Percentiles rank a stretch among this genome's conserved stretches.
These are phyloP conservation scores for Lentinula boryana DNA, from an alignment of 768 basidiomycete species.

Conservation along the genomic window DNA sequence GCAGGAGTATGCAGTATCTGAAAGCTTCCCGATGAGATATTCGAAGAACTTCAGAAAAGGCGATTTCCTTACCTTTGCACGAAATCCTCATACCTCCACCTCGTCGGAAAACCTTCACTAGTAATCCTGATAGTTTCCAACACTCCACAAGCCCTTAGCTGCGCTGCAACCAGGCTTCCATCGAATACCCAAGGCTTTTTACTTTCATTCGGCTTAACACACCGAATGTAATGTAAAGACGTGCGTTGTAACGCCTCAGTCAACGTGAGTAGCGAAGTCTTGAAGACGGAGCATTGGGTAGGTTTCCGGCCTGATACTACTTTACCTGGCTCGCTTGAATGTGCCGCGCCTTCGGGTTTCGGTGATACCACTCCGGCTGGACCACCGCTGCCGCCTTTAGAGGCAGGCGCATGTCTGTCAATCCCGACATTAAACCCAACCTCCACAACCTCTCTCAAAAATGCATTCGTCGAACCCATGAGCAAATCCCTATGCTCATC, in stretches of 20 bases:
- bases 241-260: conserved; percentile 98
- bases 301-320: conserved; percentile 99
- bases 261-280: conserved; percentile 83
- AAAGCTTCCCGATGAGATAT: conserved; percentile 10
- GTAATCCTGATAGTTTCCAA: conserved; percentile 98
- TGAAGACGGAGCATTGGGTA: conserved; percentile 98
- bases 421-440: conserved; percentile 48
- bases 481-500: conserved; percentile 94
- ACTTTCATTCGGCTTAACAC: conserved; percentile 97
- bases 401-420: background rate
- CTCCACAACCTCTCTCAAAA: conserved; percentile 93
- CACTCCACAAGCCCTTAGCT: conserved; percentile 96
- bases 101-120: conserved; percentile 96
- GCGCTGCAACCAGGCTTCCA: conserved; percentile 90
- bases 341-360: background rate
- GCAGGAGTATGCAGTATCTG: conserved; percentile 95
- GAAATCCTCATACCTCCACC: conserved; percentile 98
- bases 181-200: conserved; percentile 97
- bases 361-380: background rate
- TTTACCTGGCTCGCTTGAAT: conserved; percentile 15
- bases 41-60: background rate
- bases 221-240: conserved; percentile 98
- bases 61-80: conserved; percentile 69
- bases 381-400: no score
- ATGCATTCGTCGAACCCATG: conserved; percentile 80